Base-by-base conservation (phyloP, 345 rosid genomes). In the Linum usitatissimum region DNA sequence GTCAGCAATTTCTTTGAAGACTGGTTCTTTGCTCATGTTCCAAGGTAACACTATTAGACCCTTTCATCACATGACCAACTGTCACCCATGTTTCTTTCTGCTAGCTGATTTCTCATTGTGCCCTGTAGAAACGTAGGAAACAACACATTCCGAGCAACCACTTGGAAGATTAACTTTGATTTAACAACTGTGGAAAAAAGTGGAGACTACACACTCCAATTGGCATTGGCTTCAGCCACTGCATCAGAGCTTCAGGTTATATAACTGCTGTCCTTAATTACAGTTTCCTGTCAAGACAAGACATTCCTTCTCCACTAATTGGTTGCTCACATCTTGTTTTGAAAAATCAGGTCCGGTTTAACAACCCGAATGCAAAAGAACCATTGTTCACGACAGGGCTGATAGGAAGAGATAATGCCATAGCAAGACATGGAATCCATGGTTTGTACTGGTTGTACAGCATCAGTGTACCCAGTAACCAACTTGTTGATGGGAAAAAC, bases 1-100 rank as follows among this genome's bases (percentile, higher is more conserved):
- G 59, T 62, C 9, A 79, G 79, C 38, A 70, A 89, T 69, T 76
- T 79, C 57, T 57, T 30, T 21, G 71, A 55, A 63, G 81, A 80
- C 67, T 93, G 99, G 99, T 84, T 87, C 77, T 90, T 67, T 71
- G 95, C 88, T 39, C 99, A 90, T 7, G 87, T 86, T 64, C 69
- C 75, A 18, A 83, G 97, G 97, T 81, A 64, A 19, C 4, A 0
- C 59, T 12, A 18, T 5, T n/a, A 63, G 51, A 10, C 58, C 31
- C 28, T 7, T 31, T 7, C 62, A 19, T 5, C 21, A 30, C 67
- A 0, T 30, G n/a, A 10, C 3, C 39, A 19, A 18, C n/a, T 40
- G 18, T 17, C 36, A 4, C 30, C 4, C 23, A 30, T 0, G 20
- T 39, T 10, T 34, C 0, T 18, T 57, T 13, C 6, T 28, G 31